Evolutionary conservation across 192 early-diverging fungal genomes (phyloP), one percentile per base, ranked within the genome.

Genomic region (Powellomyces hirtus): DNA sequence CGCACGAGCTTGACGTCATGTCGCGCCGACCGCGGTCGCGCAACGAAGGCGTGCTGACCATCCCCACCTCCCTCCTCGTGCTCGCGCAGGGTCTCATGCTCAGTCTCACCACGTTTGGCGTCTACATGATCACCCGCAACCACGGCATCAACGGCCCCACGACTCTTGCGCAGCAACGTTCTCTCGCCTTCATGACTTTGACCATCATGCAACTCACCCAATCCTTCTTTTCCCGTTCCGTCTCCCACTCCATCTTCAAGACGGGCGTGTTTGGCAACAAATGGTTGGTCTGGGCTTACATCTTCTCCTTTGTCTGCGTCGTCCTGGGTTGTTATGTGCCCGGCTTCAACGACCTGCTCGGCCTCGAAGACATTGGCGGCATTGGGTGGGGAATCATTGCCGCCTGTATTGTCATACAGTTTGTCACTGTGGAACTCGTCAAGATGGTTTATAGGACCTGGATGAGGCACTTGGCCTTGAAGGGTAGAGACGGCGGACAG

Each of bases 171-270:
- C 56, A 80, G 45, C 78, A 86, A 18, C 79, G 74, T 49, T 83
- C 79, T 5, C 74, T 92, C 53, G 84, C 94, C 16, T 98, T 97
- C 74, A 75, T 85, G 26, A 83, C 88, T 16, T 77, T 98, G 59
- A 96, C 92, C 5, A 83, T 87, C 2, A 79, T 98, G 72, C 96
- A 98, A 76, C 81, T 98, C 8, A 75, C 89, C 31, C 95, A 98
- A 71, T 82, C 85, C 2, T 98, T 98, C 73, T 73, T 94, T 10
- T 92, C 93, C 8, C 76, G 91, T 20, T 90, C 88, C 40, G 76
- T 94, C 49, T 75, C 79, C 8, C 66, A 81, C 26, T 91, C 89
- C 59, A 66, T 96, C 26, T 92, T 98, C 78, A 78, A 66, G 14
- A 91, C 81, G 0, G 91, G 90, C 33, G 57, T 98, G 14, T 71